These are phyloP conservation scores for Pachysandra terminalis DNA, from an alignment of 164 flowering plant species.

Conservation along the genomic window DNA sequence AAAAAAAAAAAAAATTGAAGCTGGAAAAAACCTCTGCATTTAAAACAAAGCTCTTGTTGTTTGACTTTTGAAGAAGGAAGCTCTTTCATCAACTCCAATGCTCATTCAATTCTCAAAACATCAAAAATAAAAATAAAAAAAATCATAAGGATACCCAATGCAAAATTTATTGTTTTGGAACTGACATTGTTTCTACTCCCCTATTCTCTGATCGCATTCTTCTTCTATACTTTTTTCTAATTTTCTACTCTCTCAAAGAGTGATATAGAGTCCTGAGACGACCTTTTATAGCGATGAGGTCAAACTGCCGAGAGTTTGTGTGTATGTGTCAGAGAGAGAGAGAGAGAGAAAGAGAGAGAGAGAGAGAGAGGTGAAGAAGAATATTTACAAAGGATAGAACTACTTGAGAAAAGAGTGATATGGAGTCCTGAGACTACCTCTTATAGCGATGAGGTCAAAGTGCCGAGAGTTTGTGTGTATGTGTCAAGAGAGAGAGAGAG, in stretches of 20 bases:
- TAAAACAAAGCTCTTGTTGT: slow-evolving; percentile 20
- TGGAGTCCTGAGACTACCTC: too few relatives aligned
- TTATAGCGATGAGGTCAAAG: too few relatives aligned
- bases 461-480: too few relatives aligned
- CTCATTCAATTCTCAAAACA: slow-evolving; percentile 24
- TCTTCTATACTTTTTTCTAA: slow-evolving; percentile 23
- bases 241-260: neutral
- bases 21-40: neutral
- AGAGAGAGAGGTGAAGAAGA: neutral
- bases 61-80: slow-evolving; percentile 29
- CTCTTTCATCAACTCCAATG: slow-evolving; percentile 33
- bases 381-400: slow-evolving; percentile 9
- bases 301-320: too few relatives aligned
- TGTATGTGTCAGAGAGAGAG: too few relatives aligned
- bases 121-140: neutral
- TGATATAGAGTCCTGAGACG: neutral
- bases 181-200: neutral
- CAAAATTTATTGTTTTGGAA: neutral
- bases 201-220: slow-evolving; percentile 16
- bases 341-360: too few relatives aligned
- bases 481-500: neutral
- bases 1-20: too few relatives aligned
- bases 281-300: too few relatives aligned
- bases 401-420: neutral
- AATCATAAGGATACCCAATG: slow-evolving; percentile 8